Evolutionary conservation across 2,329 filamentous ascomycete genomes (phyloP), one percentile per base, ranked within the genome.

Genomic region (Fusarium multiceps): DNA sequence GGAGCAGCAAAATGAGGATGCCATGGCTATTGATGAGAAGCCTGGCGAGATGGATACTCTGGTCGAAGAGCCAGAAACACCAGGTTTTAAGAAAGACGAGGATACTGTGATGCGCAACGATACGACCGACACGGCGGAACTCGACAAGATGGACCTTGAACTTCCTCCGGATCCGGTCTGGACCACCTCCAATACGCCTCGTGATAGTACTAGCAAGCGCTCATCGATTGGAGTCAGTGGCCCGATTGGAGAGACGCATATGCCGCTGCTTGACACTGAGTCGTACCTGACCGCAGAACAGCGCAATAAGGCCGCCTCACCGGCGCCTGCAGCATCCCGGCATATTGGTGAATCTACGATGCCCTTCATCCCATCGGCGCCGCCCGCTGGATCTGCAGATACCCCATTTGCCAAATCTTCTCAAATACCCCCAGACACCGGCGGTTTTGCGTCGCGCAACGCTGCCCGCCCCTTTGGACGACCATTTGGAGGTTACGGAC

Each of bases 91-190:
- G 51, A 67, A 67, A 34, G 57, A 69, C 14, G 63, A 70, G 21
- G 75, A 78, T 40, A 67, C 72, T 11, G 63, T 79, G 27, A 76
- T 79, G 75, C 74, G 75, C 23, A 79, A 80, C 53, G 80, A 82
- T 59, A 80, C 80, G 25, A 79, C 80, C 53, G 80, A 82, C 58
- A 80, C 80, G n/a, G 80, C 68, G 54, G 68, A 82, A 59, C 77
- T 83, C 32, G 81, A 83, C 75, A 80, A 75, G 66, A 83, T 83
- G 81, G 80, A 82, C 47, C 65, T 83, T 42, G 69, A 77, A 32
- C 64, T 74, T 21, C 81, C 81, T 47, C 80, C 81, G 60, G 80
- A 83, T 71, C 74, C 81, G 42, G 72, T 83, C 73, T 83, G 81
- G 81, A 82, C 77, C 49, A 82, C 81, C 34, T 79, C 75, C 51